Base-by-base conservation (phyloP, 257 asterid genomes). In the Cinchona pubescens region DNA sequence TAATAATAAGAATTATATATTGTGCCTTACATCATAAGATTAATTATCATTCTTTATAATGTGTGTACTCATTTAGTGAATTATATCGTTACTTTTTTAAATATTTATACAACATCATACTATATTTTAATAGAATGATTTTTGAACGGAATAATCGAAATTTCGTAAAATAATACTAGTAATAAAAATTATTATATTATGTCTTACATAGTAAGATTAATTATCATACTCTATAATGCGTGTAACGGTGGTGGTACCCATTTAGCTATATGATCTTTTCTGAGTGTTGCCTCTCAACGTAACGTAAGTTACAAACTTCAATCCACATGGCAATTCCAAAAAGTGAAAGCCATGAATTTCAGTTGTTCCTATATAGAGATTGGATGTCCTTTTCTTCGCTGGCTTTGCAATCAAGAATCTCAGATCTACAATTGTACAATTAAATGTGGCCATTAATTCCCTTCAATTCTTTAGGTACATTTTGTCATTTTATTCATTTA, bases 301-400 rank as follows among this genome's bases (percentile, higher is more conserved):
- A 85, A 81, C 92, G 88, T 86, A 74, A 82, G 77, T 74, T 81
- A 70, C 76, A 86, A 89, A 82, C 87, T 76, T 83, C 35, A 18
- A 59, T 59, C 80, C 86, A 79, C 80, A 76, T 46, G 83, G 27
- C 89, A 68, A 79, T 80, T 79, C 84, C 85, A 85, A 84, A 81
- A 82, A 83, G 81, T 66, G 76, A 76, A 85, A 68, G 45, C 37
- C 82, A 75, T 77, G 76, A 79, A 76, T 49, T 75, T 80, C 83
- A 66, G 80, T 81, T 78, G 80, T 81, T 78, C 87, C 77, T 69
- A 51, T 14, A 62, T 46, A 69, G n/a, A 16, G 27, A 18, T 27
- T 35, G 64, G 18, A 48, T 72, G 72, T 32, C 67, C 29, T 61
- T n/a, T 30, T 25, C 8, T 43, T 72, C 55, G n/a, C 37, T 58